phyloP scores from a whole-genome alignment of 2,329 filamentous ascomycete species.

The Cadophora gregata region DNA sequence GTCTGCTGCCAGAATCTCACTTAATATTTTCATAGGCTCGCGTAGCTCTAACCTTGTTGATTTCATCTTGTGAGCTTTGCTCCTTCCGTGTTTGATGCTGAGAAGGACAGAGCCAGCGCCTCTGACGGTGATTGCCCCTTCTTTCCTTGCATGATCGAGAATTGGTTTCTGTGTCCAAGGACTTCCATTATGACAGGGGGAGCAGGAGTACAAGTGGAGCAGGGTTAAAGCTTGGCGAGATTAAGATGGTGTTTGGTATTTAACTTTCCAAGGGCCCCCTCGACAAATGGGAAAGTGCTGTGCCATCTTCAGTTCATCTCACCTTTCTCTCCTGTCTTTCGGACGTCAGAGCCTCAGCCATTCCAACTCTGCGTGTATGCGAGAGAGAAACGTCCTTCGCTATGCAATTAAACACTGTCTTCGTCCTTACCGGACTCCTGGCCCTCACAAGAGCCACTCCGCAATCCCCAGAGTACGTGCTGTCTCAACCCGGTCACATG shows the following conservation, averaged over 20 bases:
- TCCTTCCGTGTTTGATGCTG: background rate
- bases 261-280: background rate
- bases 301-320: background rate
- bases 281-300: background rate
- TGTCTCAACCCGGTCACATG: background rate
- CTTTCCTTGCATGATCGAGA: background rate
- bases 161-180: background rate
- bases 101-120: background rate
- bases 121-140: background rate
- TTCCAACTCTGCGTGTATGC: background rate
- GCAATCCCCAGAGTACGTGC: background rate
- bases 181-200: background rate
- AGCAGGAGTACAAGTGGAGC: background rate
- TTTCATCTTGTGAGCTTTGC: background rate
- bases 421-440: background rate
- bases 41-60: background rate
- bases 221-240: background rate
- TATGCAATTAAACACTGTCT: background rate
- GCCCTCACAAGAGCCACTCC: background rate
- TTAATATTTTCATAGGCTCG: background rate
- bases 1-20: background rate
- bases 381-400: background rate
- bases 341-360: background rate
- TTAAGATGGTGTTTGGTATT: background rate
- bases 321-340: background rate